Evolutionary conservation across 2,329 filamentous ascomycete species (phyloP), one percentile per base, ranked within the genome.

Genomic region (Myriangium duriaei): DNA sequence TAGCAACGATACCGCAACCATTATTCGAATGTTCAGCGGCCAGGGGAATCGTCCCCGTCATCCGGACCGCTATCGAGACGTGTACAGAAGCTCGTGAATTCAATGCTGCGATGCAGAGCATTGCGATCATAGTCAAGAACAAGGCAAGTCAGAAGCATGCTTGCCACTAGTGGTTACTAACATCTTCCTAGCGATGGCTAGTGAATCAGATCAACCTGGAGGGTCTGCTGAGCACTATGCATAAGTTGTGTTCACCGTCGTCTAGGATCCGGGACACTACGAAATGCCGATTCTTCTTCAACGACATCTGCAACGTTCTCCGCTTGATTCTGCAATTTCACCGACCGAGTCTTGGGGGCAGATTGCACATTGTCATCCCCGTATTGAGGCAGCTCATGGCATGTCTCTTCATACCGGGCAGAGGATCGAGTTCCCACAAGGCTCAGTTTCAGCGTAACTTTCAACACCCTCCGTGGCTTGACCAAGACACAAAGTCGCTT

Each of bases 291-390:
- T 54, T 59, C 2, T 60, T 76, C 32, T 76, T 65, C 55, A 59
- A 62, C 4, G 67, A 69, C 30, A 56, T 76, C 7, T 76, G 72
- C 51, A 58, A 65, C 24, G 58, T 74, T 7, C 57, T 69, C 39
- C 67, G 66, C 6, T 54, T 65, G 0, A 53, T 77, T 5, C 55
- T 79, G 5, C 60, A 67, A n/a, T 61, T 75, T 10, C 68, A 77
- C 47, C 68, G 74, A 14, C 59, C 67, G 11, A 70, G 72, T 30
- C 58, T 79, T 7, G 68, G 70, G 24, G 73, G 73, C 5, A 71
- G 75, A 15, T 71, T 71, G 55, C 73, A 79, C 48, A 58, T 79
- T 9, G 55, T 79, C 11, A 55, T 76, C 4, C 62, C 65, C 1
- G 58, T 70, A 10, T 62, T 79, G 41, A 69, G 75, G 47, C 56